phyloP scores from a whole-genome alignment of 257 asterid species.

The Echites panduratus region DNA sequence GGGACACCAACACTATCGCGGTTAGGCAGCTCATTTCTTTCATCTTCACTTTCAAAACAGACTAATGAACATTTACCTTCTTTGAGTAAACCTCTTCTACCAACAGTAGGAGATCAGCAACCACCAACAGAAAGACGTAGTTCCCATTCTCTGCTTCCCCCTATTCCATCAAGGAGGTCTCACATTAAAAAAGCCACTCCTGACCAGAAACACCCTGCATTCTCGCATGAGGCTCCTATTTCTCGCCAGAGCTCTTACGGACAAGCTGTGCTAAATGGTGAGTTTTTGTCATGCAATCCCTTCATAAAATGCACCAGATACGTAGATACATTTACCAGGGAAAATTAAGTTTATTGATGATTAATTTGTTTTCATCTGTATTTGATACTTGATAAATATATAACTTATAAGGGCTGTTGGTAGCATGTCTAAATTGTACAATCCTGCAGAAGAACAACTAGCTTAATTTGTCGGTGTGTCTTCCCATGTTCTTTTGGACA shows the following conservation, averaged over 20 bases:
- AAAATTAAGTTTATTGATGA: background rate
- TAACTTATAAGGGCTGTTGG: background rate
- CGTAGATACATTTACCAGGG: background rate
- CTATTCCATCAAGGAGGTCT: slow-evolving; percentile 54
- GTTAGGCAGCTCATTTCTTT: slow-evolving; percentile 70
- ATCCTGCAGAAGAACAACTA: background rate
- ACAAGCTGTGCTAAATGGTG: slow-evolving; percentile 83
- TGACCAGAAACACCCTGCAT: slow-evolving; percentile 43
- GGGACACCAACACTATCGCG: slow-evolving; percentile 65
- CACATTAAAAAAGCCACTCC: slow-evolving; percentile 32
- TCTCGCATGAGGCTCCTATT: slow-evolving; percentile 52
- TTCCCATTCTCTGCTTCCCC: slow-evolving; percentile 55
- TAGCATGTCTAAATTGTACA: background rate
- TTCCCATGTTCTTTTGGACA: background rate
- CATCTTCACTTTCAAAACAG: slow-evolving; percentile 60
- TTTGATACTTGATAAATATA: background rate
- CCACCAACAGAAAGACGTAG: slow-evolving; percentile 49
- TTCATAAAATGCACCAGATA: background rate
- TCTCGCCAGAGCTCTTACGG: slow-evolving; percentile 61
- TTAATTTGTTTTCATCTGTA: background rate
- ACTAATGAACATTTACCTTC: slow-evolving; percentile 76
- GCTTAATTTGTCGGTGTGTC: background rate
- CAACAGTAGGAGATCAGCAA: slow-evolving; percentile 36
- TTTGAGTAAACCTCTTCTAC: slow-evolving; percentile 62
- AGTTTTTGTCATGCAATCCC: background rate